These are phyloP conservation scores for Penicillium sp. DNA, from an alignment of 2,329 filamentous ascomycete genomes.

Conservation along the genomic window DNA sequence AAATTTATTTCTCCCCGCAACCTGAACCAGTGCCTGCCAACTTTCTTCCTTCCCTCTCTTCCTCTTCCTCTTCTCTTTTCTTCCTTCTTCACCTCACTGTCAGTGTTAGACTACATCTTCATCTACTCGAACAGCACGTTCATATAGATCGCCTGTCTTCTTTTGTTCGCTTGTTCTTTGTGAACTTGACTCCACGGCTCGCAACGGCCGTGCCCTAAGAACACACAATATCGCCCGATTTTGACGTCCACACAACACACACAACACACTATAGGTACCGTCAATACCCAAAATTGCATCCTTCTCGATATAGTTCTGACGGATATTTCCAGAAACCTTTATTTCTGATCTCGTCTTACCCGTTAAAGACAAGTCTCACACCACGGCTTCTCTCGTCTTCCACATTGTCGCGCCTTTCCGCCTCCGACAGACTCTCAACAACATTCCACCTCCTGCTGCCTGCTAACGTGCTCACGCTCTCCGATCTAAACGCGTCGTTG, in stretches of 20 bases:
- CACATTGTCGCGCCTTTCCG: slow-evolving; percentile 44
- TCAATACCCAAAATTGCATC: too few relatives aligned
- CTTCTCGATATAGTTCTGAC: too few relatives aligned
- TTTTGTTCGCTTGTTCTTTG: background rate
- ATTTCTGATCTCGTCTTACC: slow-evolving; percentile 18
- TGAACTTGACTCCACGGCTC: background rate
- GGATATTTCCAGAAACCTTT: too few relatives aligned
- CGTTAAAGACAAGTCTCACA: slow-evolving; percentile 34
- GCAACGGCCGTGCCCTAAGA: background rate
- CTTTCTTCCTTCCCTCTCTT: background rate
- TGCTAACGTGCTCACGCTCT: slow-evolving; percentile 19
- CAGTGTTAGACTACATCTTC: background rate
- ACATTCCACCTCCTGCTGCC: slow-evolving; percentile 42
- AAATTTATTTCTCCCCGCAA: background rate
- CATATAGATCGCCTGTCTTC: too few relatives aligned
- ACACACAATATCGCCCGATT: background rate
- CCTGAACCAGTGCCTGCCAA: background rate
- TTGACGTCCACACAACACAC: background rate
- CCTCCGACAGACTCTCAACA: slow-evolving; percentile 45
- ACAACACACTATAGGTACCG: too few relatives aligned
- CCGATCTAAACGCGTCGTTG: slow-evolving; percentile 36
- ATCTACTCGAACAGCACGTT: too few relatives aligned
- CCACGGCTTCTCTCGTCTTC: slow-evolving; percentile 28
- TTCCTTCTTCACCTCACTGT: background rate
- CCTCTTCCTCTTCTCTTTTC: background rate